A percentile compares a stretch with the other conserved stretches of the same genome.
phyloP scores from a whole-genome alignment of 257 asterid species.

The Haberlea rhodopensis region DNA sequence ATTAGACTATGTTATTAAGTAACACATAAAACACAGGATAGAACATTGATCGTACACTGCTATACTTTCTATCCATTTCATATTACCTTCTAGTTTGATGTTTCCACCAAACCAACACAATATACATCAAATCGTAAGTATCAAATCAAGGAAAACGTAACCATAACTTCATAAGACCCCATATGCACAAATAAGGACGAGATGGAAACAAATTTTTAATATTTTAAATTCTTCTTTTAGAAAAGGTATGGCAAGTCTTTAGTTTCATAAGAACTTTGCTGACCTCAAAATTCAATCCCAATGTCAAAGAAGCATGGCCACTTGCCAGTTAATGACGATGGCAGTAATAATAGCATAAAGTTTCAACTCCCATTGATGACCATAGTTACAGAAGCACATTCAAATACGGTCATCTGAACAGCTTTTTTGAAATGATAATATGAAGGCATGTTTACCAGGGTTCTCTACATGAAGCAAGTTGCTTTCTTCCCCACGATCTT shows the following conservation, averaged over 20 bases:
- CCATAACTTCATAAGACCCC: no score
- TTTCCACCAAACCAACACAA: no score
- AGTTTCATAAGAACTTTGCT: no score
- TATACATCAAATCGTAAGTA: no score
- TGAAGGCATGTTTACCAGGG: slow-evolving; percentile 44
- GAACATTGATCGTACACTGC: neutral
- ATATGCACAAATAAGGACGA: no score
- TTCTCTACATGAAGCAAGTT: slow-evolving; percentile 50
- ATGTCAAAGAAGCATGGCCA: slow-evolving; percentile 11
- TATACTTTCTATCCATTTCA: neutral
- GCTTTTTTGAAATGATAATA: slow-evolving; percentile 14
- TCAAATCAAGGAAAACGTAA: no score
- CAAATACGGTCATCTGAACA: neutral
- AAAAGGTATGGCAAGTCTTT: no score
- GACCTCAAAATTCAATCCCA: neutral
- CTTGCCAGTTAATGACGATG: neutral
- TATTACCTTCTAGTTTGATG: neutral
- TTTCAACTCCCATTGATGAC: slow-evolving; percentile 1
- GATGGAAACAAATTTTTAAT: no score
- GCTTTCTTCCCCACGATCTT: slow-evolving; percentile 52
- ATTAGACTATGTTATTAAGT: neutral
- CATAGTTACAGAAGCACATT: slow-evolving; percentile 1
- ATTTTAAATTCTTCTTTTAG: no score
- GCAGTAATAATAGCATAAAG: neutral
- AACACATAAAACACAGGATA: neutral